Evolutionary conservation across 768 basidiomycete genomes (phyloP).

Genomic region (Podaxis sp.): DNA sequence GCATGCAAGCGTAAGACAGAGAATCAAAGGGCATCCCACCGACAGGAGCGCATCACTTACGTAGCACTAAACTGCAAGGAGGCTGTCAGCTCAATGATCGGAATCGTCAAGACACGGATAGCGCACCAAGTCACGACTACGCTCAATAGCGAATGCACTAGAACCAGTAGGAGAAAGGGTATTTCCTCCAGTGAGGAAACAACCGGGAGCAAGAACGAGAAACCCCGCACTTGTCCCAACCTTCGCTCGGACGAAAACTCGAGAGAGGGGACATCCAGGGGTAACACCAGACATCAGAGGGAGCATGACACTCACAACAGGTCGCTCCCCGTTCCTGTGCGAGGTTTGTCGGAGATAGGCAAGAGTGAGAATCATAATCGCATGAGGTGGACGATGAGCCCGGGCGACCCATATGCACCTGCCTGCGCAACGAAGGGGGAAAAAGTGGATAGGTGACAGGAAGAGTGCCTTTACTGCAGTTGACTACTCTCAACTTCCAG

Average conservation of each 20-base stretch:
- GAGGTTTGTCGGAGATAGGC: neutral
- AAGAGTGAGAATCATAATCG: neutral
- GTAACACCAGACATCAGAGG: neutral
- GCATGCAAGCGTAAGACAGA: neutral
- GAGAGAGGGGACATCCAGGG: neutral
- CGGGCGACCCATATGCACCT: neutral
- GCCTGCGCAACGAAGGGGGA: neutral
- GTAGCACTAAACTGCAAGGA: neutral
- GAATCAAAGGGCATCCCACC: neutral
- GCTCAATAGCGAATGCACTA: neutral
- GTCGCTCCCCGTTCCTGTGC: neutral
- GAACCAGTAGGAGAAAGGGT: neutral
- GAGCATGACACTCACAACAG: neutral
- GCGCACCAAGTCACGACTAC: neutral
- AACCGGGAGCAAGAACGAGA: neutral
- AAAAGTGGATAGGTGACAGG: neutral
- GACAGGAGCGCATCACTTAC: constrained; percentile 6
- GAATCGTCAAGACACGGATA: neutral
- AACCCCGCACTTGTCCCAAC: neutral
- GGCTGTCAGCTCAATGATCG: constrained; percentile 5
- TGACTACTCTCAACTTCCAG: neutral
- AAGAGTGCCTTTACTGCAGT: neutral
- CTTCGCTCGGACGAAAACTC: neutral
- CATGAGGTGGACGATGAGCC: neutral
- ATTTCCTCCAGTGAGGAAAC: neutral